Base-by-base conservation (phyloP, 1,139 yeast genomes). In the Scheffersomyces stambukii region DNA sequence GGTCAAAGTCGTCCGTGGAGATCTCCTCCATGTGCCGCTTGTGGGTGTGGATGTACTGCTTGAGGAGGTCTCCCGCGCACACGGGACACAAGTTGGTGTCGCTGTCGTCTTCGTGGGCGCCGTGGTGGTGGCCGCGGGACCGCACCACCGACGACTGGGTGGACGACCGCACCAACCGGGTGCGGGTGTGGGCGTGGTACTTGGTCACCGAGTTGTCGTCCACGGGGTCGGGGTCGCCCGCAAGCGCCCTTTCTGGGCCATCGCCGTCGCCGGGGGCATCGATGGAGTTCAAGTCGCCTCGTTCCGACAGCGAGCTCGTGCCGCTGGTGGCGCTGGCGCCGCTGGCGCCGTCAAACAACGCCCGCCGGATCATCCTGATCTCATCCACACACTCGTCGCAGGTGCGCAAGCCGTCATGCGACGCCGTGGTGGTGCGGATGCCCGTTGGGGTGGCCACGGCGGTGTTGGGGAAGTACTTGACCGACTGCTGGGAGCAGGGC, bases 331-430 rank as follows among this genome's bases (percentile, higher is more conserved):
- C 27, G 16, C 20, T 17, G 6, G 28, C 15, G n/a, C n/a, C n/a
- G 22, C 14, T 24, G 8, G 32, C 26, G 8, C 15, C 29, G 16
- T 33, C 54, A 41, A 51, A 48, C 21, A 74, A 48, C 0, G 78
- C 77, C 13, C 52, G 48, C 27, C 77, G 57, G 27, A 78, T 68
- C 79, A 76, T 70, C 16, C 62, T 58, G 28, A 81, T 57, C 49
- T 79, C 89, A 8, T 64, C 76, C 24, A 66, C 76, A 52, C 95
- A 85, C 23, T 63, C 69, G 44, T 78, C 83, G 47, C 95, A 85
- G 0, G 95, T 83, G 22, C 89, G 40, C 64, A 68, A 60, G 52
- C 64, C 25, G 52, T 48, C 64, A 41, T 39, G 46, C 28, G 46
- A 52, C 28, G 37, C 42, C 3, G 35, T n/a, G 29, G 20, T 14